Percentiles rank a stretch among this genome's conserved stretches.
Conservation (phyloP, 768 basidiomycete genomes). For the Termitomyces sp. region DNA sequence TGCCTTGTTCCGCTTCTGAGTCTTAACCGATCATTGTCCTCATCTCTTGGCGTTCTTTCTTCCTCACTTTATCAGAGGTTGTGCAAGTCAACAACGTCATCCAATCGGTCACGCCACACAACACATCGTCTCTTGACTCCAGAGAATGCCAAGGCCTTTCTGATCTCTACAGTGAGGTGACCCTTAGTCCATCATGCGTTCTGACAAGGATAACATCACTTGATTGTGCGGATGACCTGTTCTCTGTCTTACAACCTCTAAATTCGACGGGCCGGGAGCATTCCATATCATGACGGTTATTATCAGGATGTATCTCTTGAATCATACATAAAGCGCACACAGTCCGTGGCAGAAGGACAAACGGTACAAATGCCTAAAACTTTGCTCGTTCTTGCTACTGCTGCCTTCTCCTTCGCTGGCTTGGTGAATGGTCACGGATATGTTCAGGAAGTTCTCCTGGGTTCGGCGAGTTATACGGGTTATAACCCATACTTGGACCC, state of each 20-base stretch:
- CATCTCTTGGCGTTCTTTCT: constrained; percentile 3
- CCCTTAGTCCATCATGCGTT: not conserved
- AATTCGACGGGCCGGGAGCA: not conserved
- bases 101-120: constrained; percentile 8
- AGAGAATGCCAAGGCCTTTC: constrained; percentile 7
- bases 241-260: not conserved
- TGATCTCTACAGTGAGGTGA: not conserved
- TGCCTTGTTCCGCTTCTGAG: no score
- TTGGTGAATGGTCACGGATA: constrained; percentile 31
- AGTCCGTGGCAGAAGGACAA: not conserved
- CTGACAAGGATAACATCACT: constrained; percentile 4
- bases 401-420: constrained; percentile 9
- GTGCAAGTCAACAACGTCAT: not conserved
- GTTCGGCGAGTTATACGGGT: constrained; percentile 29
- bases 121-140: not conserved
- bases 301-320: not conserved
- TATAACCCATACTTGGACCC: constrained; percentile 35
- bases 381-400: constrained; percentile 7
- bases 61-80: constrained; percentile 18
- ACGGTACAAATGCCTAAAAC: constrained; percentile 1
- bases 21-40: not conserved
- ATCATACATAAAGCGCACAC: not conserved
- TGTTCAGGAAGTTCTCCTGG: constrained; percentile 33
- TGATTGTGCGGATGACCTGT: constrained; percentile 7
- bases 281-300: not conserved